These are phyloP conservation scores for Rhynchospora breviuscula DNA, from an alignment of 176 grass and related monocot species.

Conservation along the genomic window DNA sequence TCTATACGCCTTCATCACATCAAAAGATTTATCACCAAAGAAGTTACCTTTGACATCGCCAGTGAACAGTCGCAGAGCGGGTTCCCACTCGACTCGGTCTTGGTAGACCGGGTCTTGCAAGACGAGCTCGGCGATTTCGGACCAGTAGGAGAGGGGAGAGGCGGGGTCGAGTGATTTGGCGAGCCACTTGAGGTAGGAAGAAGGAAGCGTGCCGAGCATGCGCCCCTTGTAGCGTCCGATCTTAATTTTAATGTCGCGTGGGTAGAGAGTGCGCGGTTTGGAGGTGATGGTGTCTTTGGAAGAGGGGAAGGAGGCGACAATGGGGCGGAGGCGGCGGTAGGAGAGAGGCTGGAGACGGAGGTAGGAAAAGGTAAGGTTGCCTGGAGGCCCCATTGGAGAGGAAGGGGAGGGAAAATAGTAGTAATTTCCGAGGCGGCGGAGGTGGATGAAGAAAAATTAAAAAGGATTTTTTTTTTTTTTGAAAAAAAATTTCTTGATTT, in stretches of 20 bases:
- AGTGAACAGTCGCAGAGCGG: background rate
- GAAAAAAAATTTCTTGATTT: no score
- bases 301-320: constrained; percentile 8
- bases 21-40: background rate
- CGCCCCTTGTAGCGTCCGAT: constrained; percentile 11
- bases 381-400: constrained; percentile 4
- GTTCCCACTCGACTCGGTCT: constrained; percentile 20
- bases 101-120: constrained; percentile 10
- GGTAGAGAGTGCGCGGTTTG: background rate
- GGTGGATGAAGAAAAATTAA: no score
- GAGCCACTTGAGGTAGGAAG: constrained; percentile 22
- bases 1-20: constrained; percentile 6
- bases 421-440: no score
- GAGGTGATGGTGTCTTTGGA: background rate
- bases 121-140: background rate
- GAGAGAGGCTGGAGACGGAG: background rate
- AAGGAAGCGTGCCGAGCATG: constrained; percentile 18
- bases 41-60: constrained; percentile 15
- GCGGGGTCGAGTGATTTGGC: background rate
- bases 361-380: background rate
- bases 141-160: background rate
- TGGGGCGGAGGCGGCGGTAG: background rate
- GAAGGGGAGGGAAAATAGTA: no score
- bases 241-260: background rate
- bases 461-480: no score